Evolutionary conservation across 371 early-diverging fungal species (phyloP).

Genomic region (Lichtheimia ramosa): DNA sequence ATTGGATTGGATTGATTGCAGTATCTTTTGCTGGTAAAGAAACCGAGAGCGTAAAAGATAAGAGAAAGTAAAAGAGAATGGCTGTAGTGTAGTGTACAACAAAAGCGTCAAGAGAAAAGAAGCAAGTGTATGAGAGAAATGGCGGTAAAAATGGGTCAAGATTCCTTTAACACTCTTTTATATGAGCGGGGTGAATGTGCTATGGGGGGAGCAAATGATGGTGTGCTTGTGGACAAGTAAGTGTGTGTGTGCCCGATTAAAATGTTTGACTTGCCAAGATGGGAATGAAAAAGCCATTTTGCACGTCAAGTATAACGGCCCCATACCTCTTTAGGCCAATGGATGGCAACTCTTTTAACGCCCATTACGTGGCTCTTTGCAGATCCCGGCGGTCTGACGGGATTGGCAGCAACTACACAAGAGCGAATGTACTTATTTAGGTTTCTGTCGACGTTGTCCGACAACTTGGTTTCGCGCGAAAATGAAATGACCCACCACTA

Average conservation of each 20-base stretch:
- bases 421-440: not conserved
- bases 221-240: no score
- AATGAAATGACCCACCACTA: slow-evolving; percentile 4
- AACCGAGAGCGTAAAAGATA: no score
- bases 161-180: not conserved
- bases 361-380: no score
- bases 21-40: not conserved
- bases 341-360: no score
- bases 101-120: not conserved
- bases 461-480: slow-evolving; percentile 13
- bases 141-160: slow-evolving; percentile 4
- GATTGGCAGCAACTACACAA: slow-evolving; percentile 4
- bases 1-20: no score
- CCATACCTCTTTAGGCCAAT: not conserved
- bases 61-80: no score
- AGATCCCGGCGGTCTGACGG: slow-evolving; percentile 8
- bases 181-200: no score
- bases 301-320: not conserved
- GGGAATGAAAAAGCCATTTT: not conserved
- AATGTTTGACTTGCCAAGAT: not conserved
- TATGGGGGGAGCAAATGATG: no score
- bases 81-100: no score
- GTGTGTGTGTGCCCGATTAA: not conserved
- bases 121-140: not conserved
- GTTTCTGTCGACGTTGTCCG: slow-evolving; percentile 5